Evolutionary conservation across 805 yeast species (phyloP), one percentile per base, ranked within the genome.

Genomic region (Yarrowia bubula): DNA sequence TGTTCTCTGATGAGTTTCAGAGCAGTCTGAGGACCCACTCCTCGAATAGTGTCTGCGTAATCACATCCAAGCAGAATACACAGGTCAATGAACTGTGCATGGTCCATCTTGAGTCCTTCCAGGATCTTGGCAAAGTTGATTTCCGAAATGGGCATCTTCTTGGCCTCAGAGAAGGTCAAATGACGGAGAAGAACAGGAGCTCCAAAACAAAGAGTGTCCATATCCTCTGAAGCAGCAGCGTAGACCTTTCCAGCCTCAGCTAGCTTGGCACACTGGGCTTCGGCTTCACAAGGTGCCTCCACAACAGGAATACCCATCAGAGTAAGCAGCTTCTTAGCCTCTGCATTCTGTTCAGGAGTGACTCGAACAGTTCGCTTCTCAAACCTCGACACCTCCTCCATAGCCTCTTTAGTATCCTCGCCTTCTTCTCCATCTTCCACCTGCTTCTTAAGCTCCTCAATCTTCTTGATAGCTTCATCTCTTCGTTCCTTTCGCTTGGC

Each of bases 181-280:
- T 95, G 96, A 69, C 99, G 83, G 67, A 95, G 80, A 64, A 95
- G 77, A 67, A 78, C 85, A 6, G 96, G 95, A 1, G 98, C 90
- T 65, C 85, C 87, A 74, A 93, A 95, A 72, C 98, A 95, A 65
- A 95, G 75, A 0, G 99, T 95, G 77, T 95, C 99, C 99, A 95
- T 95, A 84, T 95, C 99, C 75, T 95, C 99, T 6, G 96, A 89
- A 1, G 98, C 99, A 2, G 98, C 97, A 8, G 96, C 99, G 74
- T 87, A 95, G 0, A 93, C 98, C 73, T 91, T 92, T 1, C 97
- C 98, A 11, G 85, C 84, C 66, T 86, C 84, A 3, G 98, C 98
- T 55, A 95, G 77, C 68, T 86, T 95, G 0, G 99, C 98, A 79
- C 99, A 95, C 72, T 95, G 98, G 0, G 99, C 97, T 75, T 95